A percentile compares a stretch with the other conserved stretches of the same genome.
phyloP scores from a whole-genome alignment of 257 asterid species.

The Euphrasia confusa region DNA sequence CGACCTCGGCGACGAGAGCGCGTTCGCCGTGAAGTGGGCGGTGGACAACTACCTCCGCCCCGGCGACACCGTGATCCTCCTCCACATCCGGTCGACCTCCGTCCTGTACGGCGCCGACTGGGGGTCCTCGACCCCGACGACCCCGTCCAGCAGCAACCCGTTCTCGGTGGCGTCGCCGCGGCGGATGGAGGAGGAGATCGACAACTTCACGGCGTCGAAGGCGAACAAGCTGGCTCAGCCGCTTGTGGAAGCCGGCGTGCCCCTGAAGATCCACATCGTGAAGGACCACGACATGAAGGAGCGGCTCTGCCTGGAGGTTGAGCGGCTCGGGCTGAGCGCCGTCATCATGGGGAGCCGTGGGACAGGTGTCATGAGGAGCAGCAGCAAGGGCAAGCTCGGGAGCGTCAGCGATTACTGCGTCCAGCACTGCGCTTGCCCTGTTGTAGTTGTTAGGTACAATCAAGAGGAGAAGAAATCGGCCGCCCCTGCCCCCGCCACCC shows the following conservation, averaged over 20 bases:
- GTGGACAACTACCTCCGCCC: conserved; percentile 56
- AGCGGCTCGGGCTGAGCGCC: conserved; percentile 59
- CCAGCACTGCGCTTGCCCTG: conserved; percentile 65
- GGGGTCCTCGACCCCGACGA: conserved; percentile 45
- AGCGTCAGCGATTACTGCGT: conserved; percentile 66
- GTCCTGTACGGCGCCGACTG: conserved; percentile 55
- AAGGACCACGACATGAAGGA: conserved; percentile 73
- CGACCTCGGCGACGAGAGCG: conserved; percentile 68
- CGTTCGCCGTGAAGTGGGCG: conserved; percentile 59
- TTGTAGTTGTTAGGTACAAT: conserved; percentile 52
- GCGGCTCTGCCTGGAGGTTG: conserved; percentile 64
- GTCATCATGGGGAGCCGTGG: conserved; percentile 72
- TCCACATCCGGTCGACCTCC: conserved; percentile 41
- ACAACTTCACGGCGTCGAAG: conserved; percentile 42
- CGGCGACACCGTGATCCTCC: conserved; percentile 60
- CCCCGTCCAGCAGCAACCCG: conserved; percentile 20
- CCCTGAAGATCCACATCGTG: conserved; percentile 57
- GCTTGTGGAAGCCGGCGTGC: conserved; percentile 46
- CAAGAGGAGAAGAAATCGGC: conserved; percentile 17
- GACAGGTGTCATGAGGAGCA: conserved; percentile 40
- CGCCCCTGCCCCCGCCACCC: background rate
- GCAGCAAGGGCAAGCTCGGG: conserved; percentile 49
- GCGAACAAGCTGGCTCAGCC: conserved; percentile 54
- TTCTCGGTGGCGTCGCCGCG: conserved; percentile 32
- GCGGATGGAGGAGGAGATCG: conserved; percentile 47